phyloP scores from a whole-genome alignment of 2,329 filamentous ascomycete genomes.

The Colletotrichum ledebouriae region DNA sequence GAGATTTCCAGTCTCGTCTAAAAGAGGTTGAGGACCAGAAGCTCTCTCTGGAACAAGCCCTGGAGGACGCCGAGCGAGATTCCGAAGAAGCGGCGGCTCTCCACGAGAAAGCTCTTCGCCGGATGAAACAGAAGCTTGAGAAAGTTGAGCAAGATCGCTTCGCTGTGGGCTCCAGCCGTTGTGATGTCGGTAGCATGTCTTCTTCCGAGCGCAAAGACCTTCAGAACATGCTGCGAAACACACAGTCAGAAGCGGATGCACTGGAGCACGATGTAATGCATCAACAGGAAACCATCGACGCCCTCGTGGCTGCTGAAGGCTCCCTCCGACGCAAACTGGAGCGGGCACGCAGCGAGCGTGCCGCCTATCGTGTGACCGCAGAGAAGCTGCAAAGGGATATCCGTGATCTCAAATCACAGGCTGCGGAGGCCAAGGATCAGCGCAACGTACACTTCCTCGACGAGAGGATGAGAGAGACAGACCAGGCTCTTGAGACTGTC shows the following conservation, averaged over 20 bases:
- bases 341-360: conserved; percentile 75
- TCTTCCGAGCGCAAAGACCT: conserved; percentile 66
- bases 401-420: conserved; percentile 58
- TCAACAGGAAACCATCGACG: conserved; percentile 75
- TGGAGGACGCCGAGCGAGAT: conserved; percentile 67
- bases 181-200: conserved; percentile 46
- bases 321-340: conserved; percentile 77
- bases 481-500: conserved; percentile 69
- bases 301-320: conserved; percentile 67
- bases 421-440: conserved; percentile 49
- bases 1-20: conserved; percentile 67
- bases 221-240: conserved; percentile 71
- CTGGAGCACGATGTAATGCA: conserved; percentile 80
- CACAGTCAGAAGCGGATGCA: conserved; percentile 74
- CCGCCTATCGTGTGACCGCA: conserved; percentile 65
- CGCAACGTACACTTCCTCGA: conserved; percentile 49
- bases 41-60: conserved; percentile 68
- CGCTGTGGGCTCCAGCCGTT: conserved; percentile 46
- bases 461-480: conserved; percentile 54
- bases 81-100: conserved; percentile 61
- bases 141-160: conserved; percentile 63
- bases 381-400: conserved; percentile 68
- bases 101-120: conserved; percentile 59
- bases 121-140: conserved; percentile 63
- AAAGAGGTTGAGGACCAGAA: conserved; percentile 72